These are phyloP conservation scores for Arachis stenosperma DNA, from an alignment of 306 rosid species.

Conservation along the genomic window DNA sequence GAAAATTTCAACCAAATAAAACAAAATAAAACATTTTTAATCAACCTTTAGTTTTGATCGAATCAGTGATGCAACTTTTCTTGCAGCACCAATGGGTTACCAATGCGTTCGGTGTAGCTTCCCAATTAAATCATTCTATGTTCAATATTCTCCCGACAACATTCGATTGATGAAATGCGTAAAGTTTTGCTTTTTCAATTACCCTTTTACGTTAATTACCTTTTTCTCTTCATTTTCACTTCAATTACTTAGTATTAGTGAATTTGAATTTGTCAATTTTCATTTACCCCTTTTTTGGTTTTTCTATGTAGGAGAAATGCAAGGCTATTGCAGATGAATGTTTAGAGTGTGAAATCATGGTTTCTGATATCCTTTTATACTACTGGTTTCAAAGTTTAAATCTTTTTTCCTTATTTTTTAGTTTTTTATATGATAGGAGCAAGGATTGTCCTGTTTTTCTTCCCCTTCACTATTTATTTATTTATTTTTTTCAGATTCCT, in stretches of 20 bases:
- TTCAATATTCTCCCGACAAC: slow-evolving; percentile 90
- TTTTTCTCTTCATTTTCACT: not conserved
- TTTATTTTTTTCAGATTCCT: slow-evolving; percentile 57
- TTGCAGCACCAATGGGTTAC: slow-evolving; percentile 43
- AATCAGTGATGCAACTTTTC: not conserved
- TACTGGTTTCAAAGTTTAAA: slow-evolving; percentile 21
- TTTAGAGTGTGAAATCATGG: slow-evolving; percentile 86
- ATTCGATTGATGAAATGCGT: slow-evolving; percentile 95
- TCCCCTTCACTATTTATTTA: not conserved
- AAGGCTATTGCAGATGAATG: slow-evolving; percentile 80
- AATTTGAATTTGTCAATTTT: slow-evolving; percentile 21
- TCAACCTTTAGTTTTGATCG: not conserved
- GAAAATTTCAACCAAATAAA: no score
- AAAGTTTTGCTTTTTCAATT: not conserved
- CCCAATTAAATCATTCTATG: slow-evolving; percentile 57
- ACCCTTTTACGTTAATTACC: slow-evolving; percentile 2
- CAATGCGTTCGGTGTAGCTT: slow-evolving; percentile 79
- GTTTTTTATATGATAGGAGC: not conserved
- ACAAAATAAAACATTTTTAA: not conserved
- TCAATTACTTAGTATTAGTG: not conserved
- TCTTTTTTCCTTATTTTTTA: not conserved
- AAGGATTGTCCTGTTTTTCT: not conserved
- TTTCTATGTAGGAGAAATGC: slow-evolving; percentile 66
- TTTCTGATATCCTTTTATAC: slow-evolving; percentile 33
- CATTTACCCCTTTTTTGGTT: not conserved